Base-by-base conservation (phyloP, 371 early-diverging fungal genomes). In the Apophysomyces elegans region DNA sequence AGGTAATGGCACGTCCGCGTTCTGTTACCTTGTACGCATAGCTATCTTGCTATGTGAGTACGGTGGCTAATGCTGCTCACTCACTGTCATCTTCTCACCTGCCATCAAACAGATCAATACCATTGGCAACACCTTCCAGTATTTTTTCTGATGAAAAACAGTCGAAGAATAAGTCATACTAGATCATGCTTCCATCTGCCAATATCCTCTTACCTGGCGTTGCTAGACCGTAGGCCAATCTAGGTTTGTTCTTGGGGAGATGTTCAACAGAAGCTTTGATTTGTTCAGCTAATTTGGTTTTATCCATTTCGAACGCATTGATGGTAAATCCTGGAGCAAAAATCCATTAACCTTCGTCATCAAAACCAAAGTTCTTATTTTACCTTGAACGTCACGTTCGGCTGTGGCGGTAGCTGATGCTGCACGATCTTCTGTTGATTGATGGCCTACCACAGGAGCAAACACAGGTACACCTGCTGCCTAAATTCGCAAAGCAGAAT, bases 81-180 rank as follows among this genome's bases (percentile, higher is more conserved):
- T 50, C 26, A 7, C 9, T 38, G 21, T 26, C n/a, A 14, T 61
- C 12, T 4, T 12, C 38, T 58, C 46, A 89, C 58, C 80, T 86
- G 13, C 87, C 84, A 69, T 92, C 91, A 67, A 93, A 91, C 61
- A 93, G 61, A 68, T 93, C 93, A 44, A 90, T 82, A 2, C 93
- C 93, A 9, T 78, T 61, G 0, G 78, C 68, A 36, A 93, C 77
- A 7, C 86, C 90, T 38, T 72, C 72, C 50, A 93, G 69, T 14
- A 90, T 86, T 13, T 82, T 78, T 69, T 91, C 91, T 79, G 70
- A 62, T 1, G 32, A 35, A 13, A 18, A 45, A 14, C 32, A 50
- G 0, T 21, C 5, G n/a, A 18, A 1, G 7, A 50, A 21, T 21
- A 21, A 47, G 47, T 47, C 32, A 13, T 47, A 13, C n/a, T 16